Conservation (phyloP, 1,284 basidiomycete species). For the Papiliotrema terrestris region DNA sequence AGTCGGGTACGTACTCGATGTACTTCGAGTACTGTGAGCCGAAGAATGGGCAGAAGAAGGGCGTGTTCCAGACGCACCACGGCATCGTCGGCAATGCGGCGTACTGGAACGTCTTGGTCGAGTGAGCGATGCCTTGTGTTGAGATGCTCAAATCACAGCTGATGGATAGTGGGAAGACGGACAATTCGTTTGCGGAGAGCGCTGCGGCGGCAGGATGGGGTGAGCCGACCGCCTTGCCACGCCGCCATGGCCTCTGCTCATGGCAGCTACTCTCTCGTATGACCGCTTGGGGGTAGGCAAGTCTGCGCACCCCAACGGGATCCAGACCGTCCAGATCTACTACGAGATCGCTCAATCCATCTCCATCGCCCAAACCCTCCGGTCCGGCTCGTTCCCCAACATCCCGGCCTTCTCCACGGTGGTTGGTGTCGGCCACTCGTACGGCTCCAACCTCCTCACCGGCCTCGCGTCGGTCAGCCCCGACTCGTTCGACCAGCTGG, state of each 20-base stretch:
- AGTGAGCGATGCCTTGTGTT: constrained; percentile 11
- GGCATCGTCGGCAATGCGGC: constrained; percentile 27
- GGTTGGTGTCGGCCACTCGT: constrained; percentile 24
- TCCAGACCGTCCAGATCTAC: constrained; percentile 19
- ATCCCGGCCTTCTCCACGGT: constrained; percentile 12
- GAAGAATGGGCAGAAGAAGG: constrained; percentile 7
- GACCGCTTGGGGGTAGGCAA: constrained; percentile 25
- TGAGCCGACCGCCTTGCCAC: constrained; percentile 5
- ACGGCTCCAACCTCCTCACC: constrained; percentile 17
- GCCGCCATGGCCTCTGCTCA: neutral
- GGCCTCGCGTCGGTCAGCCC: constrained; percentile 16
- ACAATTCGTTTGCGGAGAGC: constrained; percentile 24
- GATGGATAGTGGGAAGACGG: constrained; percentile 12
- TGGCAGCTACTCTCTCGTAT: constrained; percentile 20
- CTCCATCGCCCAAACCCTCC: constrained; percentile 14
- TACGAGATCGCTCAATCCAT: constrained; percentile 22
- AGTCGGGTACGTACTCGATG: constrained; percentile 13
- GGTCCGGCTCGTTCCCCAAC: constrained; percentile 11
- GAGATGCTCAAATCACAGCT: neutral
- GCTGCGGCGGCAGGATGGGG: constrained; percentile 25
- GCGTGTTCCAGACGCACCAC: constrained; percentile 11
- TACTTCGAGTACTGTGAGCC: constrained; percentile 24
- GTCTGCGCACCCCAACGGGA: constrained; percentile 23
- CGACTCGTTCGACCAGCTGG: constrained; percentile 13
- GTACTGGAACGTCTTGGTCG: constrained; percentile 30